Evolutionary conservation across 176 grass and related monocot genomes (phyloP).

Genomic region (Lolium rigidum): DNA sequence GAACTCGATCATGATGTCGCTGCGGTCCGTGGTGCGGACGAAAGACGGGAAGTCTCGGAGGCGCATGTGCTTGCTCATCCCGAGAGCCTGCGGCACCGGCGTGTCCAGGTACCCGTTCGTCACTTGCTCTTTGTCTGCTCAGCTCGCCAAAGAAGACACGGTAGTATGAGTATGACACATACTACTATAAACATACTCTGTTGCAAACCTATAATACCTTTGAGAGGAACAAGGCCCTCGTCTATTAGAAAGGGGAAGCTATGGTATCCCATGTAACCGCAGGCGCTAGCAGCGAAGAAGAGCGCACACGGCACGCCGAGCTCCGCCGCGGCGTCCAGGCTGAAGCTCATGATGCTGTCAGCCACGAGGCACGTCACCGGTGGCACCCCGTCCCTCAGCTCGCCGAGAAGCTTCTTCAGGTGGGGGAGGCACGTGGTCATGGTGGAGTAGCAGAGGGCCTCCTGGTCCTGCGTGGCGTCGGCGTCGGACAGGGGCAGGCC

Average conservation of each 20-base stretch:
- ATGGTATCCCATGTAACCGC: slow-evolving; percentile 56
- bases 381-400: not conserved
- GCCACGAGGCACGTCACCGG: slow-evolving; percentile 48
- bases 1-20: too few species aligned
- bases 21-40: too few species aligned
- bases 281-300: slow-evolving; percentile 54
- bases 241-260: slow-evolving; percentile 11
- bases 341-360: slow-evolving; percentile 49
- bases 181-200: too few species aligned
- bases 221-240: not conserved
- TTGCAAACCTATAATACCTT: not conserved
- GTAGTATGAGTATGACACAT: too few species aligned
- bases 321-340: slow-evolving; percentile 40
- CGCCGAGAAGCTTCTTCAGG: not conserved
- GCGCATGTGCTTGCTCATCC: too few species aligned
- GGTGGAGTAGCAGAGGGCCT: slow-evolving; percentile 7
- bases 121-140: too few species aligned
- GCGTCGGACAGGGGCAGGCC: slow-evolving; percentile 29
- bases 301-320: slow-evolving; percentile 37
- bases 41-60: too few species aligned
- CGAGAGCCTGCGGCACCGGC: too few species aligned
- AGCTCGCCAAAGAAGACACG: too few species aligned
- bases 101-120: too few species aligned
- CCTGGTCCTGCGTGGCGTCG: slow-evolving; percentile 30
- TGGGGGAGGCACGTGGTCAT: slow-evolving; percentile 35